phyloP scores from a whole-genome alignment of 352 stramenopile genomes.

The Globisporangium middletonii region DNA sequence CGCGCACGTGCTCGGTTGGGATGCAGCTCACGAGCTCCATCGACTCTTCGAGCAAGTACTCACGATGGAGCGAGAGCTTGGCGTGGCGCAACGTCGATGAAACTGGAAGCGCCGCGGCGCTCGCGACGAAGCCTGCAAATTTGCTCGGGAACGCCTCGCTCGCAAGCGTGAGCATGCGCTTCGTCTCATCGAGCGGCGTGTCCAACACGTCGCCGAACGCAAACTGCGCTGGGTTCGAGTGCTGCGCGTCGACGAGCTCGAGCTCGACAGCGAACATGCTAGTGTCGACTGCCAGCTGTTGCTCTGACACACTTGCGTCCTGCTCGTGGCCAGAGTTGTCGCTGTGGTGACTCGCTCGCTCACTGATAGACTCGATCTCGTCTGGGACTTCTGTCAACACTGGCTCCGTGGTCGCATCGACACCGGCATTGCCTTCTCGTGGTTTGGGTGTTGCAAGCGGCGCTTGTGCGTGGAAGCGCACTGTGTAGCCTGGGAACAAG shows the following conservation, averaged over 20 bases:
- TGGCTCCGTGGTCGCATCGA: background rate
- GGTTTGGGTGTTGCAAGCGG: too few species aligned
- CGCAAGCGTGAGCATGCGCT: constrained; percentile 17
- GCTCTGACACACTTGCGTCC: too few species aligned
- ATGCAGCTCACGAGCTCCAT: constrained; percentile 62
- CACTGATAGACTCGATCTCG: background rate
- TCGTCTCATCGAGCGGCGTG: constrained; percentile 72
- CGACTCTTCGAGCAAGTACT: constrained; percentile 62
- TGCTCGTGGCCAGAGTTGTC: too few species aligned
- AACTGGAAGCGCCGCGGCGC: constrained; percentile 45
- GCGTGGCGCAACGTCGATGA: constrained; percentile 52
- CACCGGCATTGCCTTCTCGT: too few species aligned
- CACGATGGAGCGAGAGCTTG: constrained; percentile 54
- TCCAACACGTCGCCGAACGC: constrained; percentile 51
- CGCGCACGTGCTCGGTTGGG: constrained; percentile 44
- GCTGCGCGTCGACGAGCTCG: too few species aligned
- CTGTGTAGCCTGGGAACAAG: background rate
- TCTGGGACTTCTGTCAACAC: constrained; percentile 5
- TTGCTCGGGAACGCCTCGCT: constrained; percentile 60
- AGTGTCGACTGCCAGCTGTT: too few species aligned
- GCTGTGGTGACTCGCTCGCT: too few species aligned
- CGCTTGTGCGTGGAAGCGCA: background rate
- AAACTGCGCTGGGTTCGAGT: constrained; percentile 31
- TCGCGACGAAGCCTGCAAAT: constrained; percentile 69
- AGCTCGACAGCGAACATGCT: too few species aligned